Evolutionary conservation across 2,329 filamentous ascomycete species (phyloP), one percentile per base, ranked within the genome.

Genomic region (Aspergillus vadensis): DNA sequence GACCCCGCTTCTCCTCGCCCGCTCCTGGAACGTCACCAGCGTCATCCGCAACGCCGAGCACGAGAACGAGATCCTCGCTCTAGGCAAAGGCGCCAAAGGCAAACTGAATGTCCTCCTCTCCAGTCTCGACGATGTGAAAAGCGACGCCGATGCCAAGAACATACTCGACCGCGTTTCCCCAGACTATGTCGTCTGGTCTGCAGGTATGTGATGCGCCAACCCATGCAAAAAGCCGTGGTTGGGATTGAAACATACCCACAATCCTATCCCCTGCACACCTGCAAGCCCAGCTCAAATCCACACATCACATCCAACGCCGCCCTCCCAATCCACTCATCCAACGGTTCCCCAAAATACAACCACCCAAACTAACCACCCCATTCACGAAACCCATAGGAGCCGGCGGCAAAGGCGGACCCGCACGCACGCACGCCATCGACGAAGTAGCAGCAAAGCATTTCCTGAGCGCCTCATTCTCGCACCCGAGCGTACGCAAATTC

Each of bases 21-120:
- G 88, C 65, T 86, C 85, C 36, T 94, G 91, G 89, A 86, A 85
- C 65, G 89, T 96, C 57, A 92, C 89, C 61, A 91, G 88, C 73
- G 80, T 95, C 62, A 88, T 96, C 74, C 89, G 91, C 69, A 85
- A 87, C 64, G 79, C 85, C n/a, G 86, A 87, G 0, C 91, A 95
- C 66, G 82, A 84, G 47, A 72, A 80, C 3, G 79, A 86, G 56
- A 87, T 96, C 59, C 78, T 88, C 67, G 82, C 83, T 59, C 82
- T 91, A 3, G 86, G 82, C 60, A 68, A 73, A 2, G 83, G 81
- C 17, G 80, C 85, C 57, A 82, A 82, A 2, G 88, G 88, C 25
- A 88, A 85, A 63, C 77, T 95, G 39, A 83, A 85, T 57, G 88
- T 93, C 3, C 79, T 93, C 0, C 82, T 94, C 15, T 83, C 84